Percentiles rank a stretch among this genome's conserved stretches.
Conservation (phyloP, 192 early-diverging fungal species). For the Dissophora ornata region DNA sequence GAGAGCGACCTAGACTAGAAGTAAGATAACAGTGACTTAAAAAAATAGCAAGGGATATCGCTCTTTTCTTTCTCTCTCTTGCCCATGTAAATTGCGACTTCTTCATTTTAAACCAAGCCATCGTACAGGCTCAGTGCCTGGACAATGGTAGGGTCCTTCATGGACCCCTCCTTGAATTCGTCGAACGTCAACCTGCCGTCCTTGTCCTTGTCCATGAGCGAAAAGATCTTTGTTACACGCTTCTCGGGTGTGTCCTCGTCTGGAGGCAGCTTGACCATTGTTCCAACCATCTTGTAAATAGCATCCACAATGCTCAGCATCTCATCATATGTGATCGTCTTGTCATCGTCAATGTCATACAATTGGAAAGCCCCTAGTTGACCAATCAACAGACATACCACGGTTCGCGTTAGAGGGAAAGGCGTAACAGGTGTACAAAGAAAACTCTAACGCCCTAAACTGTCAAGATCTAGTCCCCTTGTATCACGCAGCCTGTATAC, state of each 20-base stretch:
- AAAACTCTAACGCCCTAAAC: neutral
- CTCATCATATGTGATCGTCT: constrained; percentile 87
- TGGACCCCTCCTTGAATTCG: constrained; percentile 90
- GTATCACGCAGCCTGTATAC: too few species aligned
- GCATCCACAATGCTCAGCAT: constrained; percentile 94
- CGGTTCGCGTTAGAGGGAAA: neutral
- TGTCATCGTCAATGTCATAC: constrained; percentile 93
- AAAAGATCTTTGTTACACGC: constrained; percentile 91
- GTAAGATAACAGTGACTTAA: too few species aligned
- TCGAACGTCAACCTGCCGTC: constrained; percentile 85
- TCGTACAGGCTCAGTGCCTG: constrained; percentile 90
- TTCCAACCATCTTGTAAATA: constrained; percentile 95
- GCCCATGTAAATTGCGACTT: too few species aligned
- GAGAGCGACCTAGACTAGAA: too few species aligned
- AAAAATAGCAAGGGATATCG: too few species aligned
- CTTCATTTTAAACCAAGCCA: constrained; percentile 73
- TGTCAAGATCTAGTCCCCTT: too few species aligned
- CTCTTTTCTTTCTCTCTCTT: too few species aligned
- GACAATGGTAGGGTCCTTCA: constrained; percentile 88
- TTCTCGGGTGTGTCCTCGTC: constrained; percentile 95
- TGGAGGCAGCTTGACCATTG: constrained; percentile 87
- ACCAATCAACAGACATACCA: neutral
- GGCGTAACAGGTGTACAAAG: too few species aligned
- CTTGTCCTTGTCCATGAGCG: constrained; percentile 88
- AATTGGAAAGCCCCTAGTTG: constrained; percentile 82